Percentiles rank a stretch among this genome's conserved stretches.
phyloP scores from a whole-genome alignment of 2,329 filamentous ascomycete species.

The Ophiosphaerella herpotricha region DNA sequence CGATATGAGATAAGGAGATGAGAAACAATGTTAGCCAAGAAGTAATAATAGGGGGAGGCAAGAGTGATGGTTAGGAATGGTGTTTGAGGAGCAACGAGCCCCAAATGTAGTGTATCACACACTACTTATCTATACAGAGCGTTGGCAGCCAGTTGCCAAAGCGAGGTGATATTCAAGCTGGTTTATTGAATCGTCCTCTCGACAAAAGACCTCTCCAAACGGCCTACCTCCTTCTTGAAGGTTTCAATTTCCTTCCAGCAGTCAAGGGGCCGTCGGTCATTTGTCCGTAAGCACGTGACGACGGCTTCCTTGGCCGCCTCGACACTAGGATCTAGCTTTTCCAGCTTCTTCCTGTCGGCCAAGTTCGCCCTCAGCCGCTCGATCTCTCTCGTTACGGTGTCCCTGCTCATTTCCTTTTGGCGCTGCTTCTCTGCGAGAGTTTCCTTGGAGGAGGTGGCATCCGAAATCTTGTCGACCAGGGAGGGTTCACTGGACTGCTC shows the following conservation, averaged over 20 bases:
- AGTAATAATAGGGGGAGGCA: too few relatives aligned
- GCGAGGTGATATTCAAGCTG: not conserved
- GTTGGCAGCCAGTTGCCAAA: not conserved
- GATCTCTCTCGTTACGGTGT: conserved; percentile 62
- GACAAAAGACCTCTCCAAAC: conserved; percentile 85
- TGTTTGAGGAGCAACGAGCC: too few relatives aligned
- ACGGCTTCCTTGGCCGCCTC: conserved; percentile 76
- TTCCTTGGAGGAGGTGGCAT: conserved; percentile 42
- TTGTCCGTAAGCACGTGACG: conserved; percentile 77
- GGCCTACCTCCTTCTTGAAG: conserved; percentile 87
- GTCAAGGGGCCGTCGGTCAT: conserved; percentile 87
- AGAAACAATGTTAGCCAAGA: too few relatives aligned
- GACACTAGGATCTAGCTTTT: conserved; percentile 70
- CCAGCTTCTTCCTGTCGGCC: conserved; percentile 60
- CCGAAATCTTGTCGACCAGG: conserved; percentile 43
- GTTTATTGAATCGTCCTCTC: conserved; percentile 69
- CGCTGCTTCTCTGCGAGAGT: conserved; percentile 47
- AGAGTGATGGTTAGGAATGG: too few relatives aligned
- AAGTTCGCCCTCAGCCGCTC: conserved; percentile 58
- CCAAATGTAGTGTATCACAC: conserved; percentile 1
- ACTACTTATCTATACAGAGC: conserved; percentile 31
- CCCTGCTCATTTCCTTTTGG: conserved; percentile 55
- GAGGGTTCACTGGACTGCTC: conserved; percentile 38
- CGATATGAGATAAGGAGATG: too few relatives aligned
- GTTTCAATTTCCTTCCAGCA: conserved; percentile 92